A percentile compares a stretch with the other conserved stretches of the same genome.
Evolutionary conservation across 495 filamentous ascomycete genomes (phyloP).

Genomic region (Hypoxylon cercidicola): DNA sequence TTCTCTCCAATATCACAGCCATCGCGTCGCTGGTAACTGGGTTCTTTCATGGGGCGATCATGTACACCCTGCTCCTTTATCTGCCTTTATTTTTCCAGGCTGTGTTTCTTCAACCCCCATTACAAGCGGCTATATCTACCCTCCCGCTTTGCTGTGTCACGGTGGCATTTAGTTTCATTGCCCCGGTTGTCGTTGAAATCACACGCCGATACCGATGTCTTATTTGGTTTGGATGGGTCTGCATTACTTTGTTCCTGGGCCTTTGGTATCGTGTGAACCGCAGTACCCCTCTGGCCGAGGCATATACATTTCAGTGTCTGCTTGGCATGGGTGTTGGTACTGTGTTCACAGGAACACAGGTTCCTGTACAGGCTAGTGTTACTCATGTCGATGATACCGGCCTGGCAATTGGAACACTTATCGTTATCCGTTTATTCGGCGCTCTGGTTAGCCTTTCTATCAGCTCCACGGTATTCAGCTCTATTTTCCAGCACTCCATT

Average conservation of each 20-base stretch:
- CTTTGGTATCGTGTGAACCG: slow-evolving; percentile 24
- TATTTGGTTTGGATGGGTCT: slow-evolving; percentile 33
- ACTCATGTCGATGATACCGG: slow-evolving; percentile 44
- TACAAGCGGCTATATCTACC: slow-evolving; percentile 30
- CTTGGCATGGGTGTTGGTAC: slow-evolving; percentile 35
- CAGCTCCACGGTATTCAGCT: slow-evolving; percentile 32
- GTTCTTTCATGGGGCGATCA: slow-evolving; percentile 43
- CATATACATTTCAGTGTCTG: slow-evolving; percentile 29
- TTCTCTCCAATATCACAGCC: slow-evolving; percentile 44
- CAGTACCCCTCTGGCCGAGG: slow-evolving; percentile 2
- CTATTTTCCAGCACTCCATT: slow-evolving; percentile 5
- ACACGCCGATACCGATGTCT: slow-evolving; percentile 29
- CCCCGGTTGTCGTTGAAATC: slow-evolving; percentile 9
- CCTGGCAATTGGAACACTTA: slow-evolving; percentile 42
- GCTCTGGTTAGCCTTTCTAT: slow-evolving; percentile 47
- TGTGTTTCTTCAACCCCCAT: slow-evolving; percentile 32
- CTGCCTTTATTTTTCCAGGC: slow-evolving; percentile 49
- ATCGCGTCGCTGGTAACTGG: slow-evolving; percentile 20
- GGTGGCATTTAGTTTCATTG: slow-evolving; percentile 16
- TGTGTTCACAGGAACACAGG: not conserved
- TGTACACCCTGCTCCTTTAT: slow-evolving; percentile 42
- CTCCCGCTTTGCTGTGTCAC: slow-evolving; percentile 24
- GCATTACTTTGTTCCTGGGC: slow-evolving; percentile 29
- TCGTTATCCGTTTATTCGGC: slow-evolving; percentile 49
- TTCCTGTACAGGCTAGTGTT: slow-evolving; percentile 44